Percentiles rank a stretch among this genome's conserved stretches.
Evolutionary conservation across 164 flowering plant genomes (phyloP).

Genomic region (Berberis thunbergii): DNA sequence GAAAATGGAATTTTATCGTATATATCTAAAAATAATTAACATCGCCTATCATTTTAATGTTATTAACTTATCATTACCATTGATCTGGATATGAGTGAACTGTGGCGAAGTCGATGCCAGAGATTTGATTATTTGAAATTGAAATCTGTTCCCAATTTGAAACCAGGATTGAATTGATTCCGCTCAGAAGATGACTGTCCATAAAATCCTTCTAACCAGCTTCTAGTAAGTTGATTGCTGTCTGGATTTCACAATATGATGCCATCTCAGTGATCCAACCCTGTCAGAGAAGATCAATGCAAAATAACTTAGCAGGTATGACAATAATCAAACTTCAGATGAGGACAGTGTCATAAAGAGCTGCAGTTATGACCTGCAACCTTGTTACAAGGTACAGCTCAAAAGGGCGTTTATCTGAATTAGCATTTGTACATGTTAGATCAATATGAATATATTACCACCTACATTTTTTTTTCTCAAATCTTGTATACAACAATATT

Average conservation of each 20-base stretch:
- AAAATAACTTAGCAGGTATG: not conserved
- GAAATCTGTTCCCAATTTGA: slow-evolving; percentile 73
- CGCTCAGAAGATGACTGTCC: slow-evolving; percentile 32
- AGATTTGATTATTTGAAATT: slow-evolving; percentile 54
- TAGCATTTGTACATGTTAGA: too few species aligned
- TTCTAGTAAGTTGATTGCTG: slow-evolving; percentile 59
- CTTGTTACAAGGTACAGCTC: too few species aligned
- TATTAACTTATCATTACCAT: slow-evolving; percentile 30
- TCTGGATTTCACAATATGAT: slow-evolving; percentile 55
- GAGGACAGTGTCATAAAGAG: too few species aligned
- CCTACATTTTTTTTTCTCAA: too few species aligned
- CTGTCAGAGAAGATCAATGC: slow-evolving; percentile 20
- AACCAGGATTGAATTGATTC: slow-evolving; percentile 36
- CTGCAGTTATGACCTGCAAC: too few species aligned
- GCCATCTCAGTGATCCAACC: slow-evolving; percentile 79
- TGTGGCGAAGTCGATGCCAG: slow-evolving; percentile 66
- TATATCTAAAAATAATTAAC: too few species aligned
- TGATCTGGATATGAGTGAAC: slow-evolving; percentile 74
- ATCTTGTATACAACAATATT: too few species aligned
- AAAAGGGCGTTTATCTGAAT: too few species aligned
- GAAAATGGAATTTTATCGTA: too few species aligned
- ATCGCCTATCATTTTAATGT: too few species aligned
- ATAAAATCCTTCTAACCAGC: slow-evolving; percentile 82
- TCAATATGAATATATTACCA: too few species aligned
- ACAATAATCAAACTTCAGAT: too few species aligned